phyloP scores from a whole-genome alignment of 257 asterid species.

The Misopates orontium region DNA sequence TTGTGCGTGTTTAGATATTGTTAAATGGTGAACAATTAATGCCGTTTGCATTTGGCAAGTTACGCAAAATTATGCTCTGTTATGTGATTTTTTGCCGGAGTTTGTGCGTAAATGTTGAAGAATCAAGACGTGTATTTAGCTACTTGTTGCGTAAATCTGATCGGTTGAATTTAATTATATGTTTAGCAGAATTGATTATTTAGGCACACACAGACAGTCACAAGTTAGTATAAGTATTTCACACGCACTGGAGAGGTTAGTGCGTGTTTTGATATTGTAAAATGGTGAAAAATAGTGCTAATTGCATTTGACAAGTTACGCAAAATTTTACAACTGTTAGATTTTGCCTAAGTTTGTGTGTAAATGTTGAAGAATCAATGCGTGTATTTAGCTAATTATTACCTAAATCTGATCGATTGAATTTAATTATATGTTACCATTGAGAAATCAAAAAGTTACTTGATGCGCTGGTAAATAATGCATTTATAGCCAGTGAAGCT shows the following conservation, averaged over 20 bases:
- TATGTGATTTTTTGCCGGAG: background rate
- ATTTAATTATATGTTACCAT: slow-evolving; percentile 17
- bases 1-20: background rate
- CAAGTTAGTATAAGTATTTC: too few species aligned
- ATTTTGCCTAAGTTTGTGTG: too few species aligned
- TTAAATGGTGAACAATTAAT: slow-evolving; percentile 13
- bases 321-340: too few species aligned
- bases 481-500: too few species aligned
- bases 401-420: slow-evolving; percentile 1
- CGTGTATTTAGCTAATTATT: background rate
- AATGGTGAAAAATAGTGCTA: too few species aligned
- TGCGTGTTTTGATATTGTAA: too few species aligned
- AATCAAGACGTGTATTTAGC: background rate
- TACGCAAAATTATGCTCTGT: background rate
- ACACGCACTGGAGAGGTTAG: too few species aligned
- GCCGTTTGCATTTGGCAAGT: background rate
- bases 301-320: too few species aligned
- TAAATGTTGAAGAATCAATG: background rate
- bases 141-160: slow-evolving; percentile 7
- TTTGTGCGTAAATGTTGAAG: background rate
- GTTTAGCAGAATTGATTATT: too few species aligned
- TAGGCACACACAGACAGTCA: too few species aligned
- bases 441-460: background rate
- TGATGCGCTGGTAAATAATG: too few species aligned
- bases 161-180: slow-evolving; percentile 14